Base-by-base conservation (phyloP, 305 asterid genomes). In the Andrographis paniculata region DNA sequence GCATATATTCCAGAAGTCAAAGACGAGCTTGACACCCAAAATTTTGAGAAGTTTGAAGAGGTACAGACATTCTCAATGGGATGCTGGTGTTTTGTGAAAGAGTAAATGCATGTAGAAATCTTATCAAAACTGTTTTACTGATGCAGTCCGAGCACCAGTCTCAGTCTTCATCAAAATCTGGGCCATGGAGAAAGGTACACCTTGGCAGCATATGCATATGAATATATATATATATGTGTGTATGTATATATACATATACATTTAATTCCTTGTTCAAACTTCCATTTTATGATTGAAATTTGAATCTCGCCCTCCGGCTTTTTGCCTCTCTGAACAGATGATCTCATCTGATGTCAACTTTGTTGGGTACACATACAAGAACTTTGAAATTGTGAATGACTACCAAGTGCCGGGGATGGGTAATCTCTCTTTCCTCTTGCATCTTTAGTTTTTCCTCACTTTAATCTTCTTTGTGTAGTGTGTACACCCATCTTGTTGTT, bases 371-470 rank as follows among this genome's bases (percentile, higher is more conserved):
- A 79, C n/a, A n/a, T n/a, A n/a, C n/a, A n/a, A n/a, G n/a, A n/a
- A n/a, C 69, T 79, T 79, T 62, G 88, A 76, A 58, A 79, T 79
- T 20, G 85, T 77, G 58, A 77, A 77, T 42, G 86, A 80, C 57
- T 80, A 79, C 62, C 85, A 76, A 80, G 77, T 67, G 48, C 78
- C 82, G 48, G 91, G 86, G 69, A 76, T 80, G 91, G 85, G 85
- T 80, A 38, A 6, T 65, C 63, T 47, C 50, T 44, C 52, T 8
- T 13, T 41, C 27, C 40, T 46, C 38, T 49, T 53, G 16, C 43
- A 27, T 53, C 24, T n/a, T 1, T 20, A 31, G n/a, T 8, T 33
- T 17, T 9, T 12, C 17, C 5, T 45, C 9, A 6, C 3, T 33
- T 31, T 55, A 33, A 33, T 33, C 38, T 41, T 35, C 17, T 14